Evolutionary conservation across 163 green algal species (phyloP), one percentile per base, ranked within the genome.

Genomic region (Scenedesmus sp.): DNA sequence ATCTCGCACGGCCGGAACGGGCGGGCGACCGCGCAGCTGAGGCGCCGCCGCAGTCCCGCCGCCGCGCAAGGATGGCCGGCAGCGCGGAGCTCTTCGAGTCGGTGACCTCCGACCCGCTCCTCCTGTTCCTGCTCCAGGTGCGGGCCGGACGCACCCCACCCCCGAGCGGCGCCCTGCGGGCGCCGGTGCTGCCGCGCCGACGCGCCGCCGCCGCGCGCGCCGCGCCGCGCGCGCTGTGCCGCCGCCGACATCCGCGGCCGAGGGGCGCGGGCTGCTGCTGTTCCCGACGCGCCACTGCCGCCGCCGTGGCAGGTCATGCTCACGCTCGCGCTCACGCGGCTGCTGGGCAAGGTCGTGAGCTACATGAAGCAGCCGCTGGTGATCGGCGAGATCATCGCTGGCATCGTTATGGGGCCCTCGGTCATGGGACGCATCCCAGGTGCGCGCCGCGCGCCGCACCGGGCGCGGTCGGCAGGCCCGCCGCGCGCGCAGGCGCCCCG

Each of bases 371-470:
- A 77, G 53, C 70, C 70, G 11, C 70, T 67, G 34, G 70, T 77
- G 20, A 66, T 77, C n/a, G 70, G 70, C 18, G 70, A 77, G 54
- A 77, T 77, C 45, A 20, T 77, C 66, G 70, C 70, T 47, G 70
- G 70, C 53, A 66, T 77, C 39, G 2, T 77, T 1, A 33, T 77
- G 20, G 70, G 70, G 2, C 70, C 70, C 9, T 77, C 70, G 11
- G 53, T 77, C 34, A 50, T 77, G 53, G 70, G 70, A 31, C 53
- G 53, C n/a, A 77, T 77, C 39, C 70, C 70, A 57, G 70, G 70
- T 77, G 34, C 42, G 70, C 54, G n/a, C n/a, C n/a, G n/a, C n/a
- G n/a, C n/a, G n/a, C n/a, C n/a, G n/a, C n/a, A n/a, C n/a, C n/a
- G n/a, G n/a, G n/a, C n/a, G n/a, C n/a, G n/a, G n/a, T n/a, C n/a